phyloP scores from a whole-genome alignment of 1,284 basidiomycete species.

The Trametes hirsuta region DNA sequence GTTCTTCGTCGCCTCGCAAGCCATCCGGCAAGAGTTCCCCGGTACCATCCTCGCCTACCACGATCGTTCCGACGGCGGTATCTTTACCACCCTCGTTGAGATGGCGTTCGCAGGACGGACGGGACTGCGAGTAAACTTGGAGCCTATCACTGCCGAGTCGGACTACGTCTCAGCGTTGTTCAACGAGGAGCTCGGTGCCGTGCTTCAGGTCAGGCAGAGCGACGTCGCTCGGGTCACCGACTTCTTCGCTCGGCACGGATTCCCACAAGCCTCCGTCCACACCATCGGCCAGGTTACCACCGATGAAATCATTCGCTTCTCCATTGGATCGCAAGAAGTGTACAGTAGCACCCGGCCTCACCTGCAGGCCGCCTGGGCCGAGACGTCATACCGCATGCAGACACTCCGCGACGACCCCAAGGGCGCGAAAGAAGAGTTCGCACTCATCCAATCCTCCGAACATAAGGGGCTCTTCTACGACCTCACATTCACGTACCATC shows the following conservation, averaged over 20 bases:
- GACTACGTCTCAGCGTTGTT: slow-evolving; percentile 79
- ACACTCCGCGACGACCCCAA: slow-evolving; percentile 83
- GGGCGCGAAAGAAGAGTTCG: slow-evolving; percentile 83
- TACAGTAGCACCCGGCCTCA: slow-evolving; percentile 70
- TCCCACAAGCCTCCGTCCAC: slow-evolving; percentile 78
- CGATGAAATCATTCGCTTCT: slow-evolving; percentile 69
- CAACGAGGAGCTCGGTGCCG: slow-evolving; percentile 96
- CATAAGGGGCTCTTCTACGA: slow-evolving; percentile 80
- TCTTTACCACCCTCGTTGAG: slow-evolving; percentile 91
- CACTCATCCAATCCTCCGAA: slow-evolving; percentile 68
- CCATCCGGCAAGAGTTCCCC: slow-evolving; percentile 61
- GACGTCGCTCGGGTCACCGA: slow-evolving; percentile 63
- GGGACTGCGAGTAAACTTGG: slow-evolving; percentile 75
- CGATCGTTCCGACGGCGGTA: slow-evolving; percentile 96
- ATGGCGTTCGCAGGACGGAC: slow-evolving; percentile 94
- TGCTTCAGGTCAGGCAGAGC: slow-evolving; percentile 80
- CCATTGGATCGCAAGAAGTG: slow-evolving; percentile 55
- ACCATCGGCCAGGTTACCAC: slow-evolving; percentile 71
- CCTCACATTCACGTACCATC: slow-evolving; percentile 63
- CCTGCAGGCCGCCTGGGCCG: slow-evolving; percentile 89
- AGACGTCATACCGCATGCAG: slow-evolving; percentile 95
- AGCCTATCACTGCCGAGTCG: slow-evolving; percentile 52
- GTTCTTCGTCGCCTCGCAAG: slow-evolving; percentile 87
- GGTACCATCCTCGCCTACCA: slow-evolving; percentile 91
- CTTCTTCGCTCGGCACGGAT: slow-evolving; percentile 69